phyloP scores from a whole-genome alignment of 1,284 basidiomycete genomes.

The Rhodotorula mucilaginosa region DNA sequence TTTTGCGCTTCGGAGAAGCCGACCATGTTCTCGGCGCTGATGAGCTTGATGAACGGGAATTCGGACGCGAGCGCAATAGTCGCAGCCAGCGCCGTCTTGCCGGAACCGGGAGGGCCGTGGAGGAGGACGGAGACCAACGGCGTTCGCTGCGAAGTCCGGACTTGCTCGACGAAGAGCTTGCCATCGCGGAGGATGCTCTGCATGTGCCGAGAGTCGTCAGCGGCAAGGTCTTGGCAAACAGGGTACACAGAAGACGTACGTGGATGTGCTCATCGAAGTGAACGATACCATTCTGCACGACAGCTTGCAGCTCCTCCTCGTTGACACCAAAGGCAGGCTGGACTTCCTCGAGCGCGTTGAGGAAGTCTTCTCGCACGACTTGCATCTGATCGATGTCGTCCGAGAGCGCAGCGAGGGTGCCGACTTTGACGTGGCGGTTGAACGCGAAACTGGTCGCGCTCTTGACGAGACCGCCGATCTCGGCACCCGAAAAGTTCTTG shows the following conservation, averaged over 20 bases:
- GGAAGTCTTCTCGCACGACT: conserved; percentile 83
- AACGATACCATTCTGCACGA: conserved; percentile 96
- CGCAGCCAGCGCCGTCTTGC: conserved; percentile 93
- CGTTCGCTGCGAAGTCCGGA: conserved; percentile 82
- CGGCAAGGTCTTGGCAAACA: conserved; percentile 66
- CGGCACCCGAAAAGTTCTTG: conserved; percentile 98
- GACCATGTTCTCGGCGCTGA: conserved; percentile 96
- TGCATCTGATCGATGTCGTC: conserved; percentile 92
- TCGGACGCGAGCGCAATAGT: conserved; percentile 89
- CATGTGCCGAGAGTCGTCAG: conserved; percentile 39
- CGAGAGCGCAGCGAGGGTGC: conserved; percentile 92
- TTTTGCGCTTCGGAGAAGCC: conserved; percentile 89
- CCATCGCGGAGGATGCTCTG: conserved; percentile 86
- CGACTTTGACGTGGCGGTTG: conserved; percentile 95
- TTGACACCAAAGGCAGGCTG: conserved; percentile 96
- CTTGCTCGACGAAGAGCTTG: conserved; percentile 92
- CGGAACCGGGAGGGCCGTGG: conserved; percentile 82
- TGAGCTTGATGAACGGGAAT: conserved; percentile 97
- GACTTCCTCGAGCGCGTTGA: conserved; percentile 90
- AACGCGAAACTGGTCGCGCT: conserved; percentile 98
- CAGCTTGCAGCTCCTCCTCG: conserved; percentile 91
- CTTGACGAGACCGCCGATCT: conserved; percentile 94
- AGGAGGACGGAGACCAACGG: conserved; percentile 88
- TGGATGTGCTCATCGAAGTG: conserved; percentile 75
- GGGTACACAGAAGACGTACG: conserved; percentile 60